These are phyloP conservation scores for Cyberlindnera euphorbiae DNA, from an alignment of 805 yeast species.

Conservation along the genomic window DNA sequence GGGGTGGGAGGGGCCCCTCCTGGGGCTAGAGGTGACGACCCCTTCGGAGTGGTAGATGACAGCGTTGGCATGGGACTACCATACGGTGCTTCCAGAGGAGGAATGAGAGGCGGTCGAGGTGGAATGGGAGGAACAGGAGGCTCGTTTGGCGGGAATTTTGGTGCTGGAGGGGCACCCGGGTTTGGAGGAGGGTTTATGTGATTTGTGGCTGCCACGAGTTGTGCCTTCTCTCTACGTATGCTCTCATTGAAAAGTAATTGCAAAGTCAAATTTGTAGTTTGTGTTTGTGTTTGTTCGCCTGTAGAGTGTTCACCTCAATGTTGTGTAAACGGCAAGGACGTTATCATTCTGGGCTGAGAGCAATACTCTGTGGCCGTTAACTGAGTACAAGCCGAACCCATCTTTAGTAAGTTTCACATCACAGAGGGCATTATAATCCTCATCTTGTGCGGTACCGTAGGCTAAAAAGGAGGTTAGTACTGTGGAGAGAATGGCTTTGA, in stretches of 20 bases:
- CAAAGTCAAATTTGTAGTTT: no score
- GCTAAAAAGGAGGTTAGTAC: no score
- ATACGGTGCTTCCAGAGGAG: constrained; percentile 6
- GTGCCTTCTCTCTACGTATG: no score
- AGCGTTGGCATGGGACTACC: constrained; percentile 16
- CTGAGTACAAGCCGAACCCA: constrained; percentile 14
- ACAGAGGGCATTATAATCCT: constrained; percentile 10
- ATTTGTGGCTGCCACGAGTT: no score
- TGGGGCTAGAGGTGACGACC: constrained; percentile 13
- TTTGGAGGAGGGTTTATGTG: constrained; percentile 10
- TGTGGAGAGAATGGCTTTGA: no score
- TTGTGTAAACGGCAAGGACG: constrained; percentile 15
- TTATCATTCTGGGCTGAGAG: constrained; percentile 10
- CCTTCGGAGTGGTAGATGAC: constrained; percentile 9
- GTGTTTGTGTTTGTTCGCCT: no score
- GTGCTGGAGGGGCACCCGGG: constrained; percentile 9
- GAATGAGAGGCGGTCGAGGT: constrained; percentile 1
- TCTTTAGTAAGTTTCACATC: constrained; percentile 16
- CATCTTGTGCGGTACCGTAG: constrained; percentile 12
- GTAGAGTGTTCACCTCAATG: neutral
- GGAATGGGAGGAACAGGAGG: neutral
- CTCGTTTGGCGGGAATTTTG: constrained; percentile 2
- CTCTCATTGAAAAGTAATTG: no score
- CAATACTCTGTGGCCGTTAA: constrained; percentile 11
- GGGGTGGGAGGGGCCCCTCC: constrained; percentile 26